A percentile compares a stretch with the other conserved stretches of the same genome.
Conservation (phyloP, 2,329 filamentous ascomycete genomes). For the Cladosporium halotolerans region DNA sequence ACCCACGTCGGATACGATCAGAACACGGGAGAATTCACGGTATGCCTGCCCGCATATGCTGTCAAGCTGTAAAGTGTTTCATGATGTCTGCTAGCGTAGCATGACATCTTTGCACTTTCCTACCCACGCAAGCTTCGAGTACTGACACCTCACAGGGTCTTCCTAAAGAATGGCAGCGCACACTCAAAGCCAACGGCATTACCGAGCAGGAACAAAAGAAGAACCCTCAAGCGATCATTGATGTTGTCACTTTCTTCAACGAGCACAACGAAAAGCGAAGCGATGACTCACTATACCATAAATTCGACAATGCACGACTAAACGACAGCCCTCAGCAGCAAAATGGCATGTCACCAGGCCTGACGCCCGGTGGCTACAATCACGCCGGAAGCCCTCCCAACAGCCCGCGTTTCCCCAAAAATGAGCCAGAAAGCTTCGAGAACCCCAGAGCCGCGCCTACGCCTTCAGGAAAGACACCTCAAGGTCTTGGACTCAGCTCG, state of each 20-base stretch:
- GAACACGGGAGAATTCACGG: conserved; percentile 90
- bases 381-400: conserved; percentile 67
- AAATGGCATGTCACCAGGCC: conserved; percentile 15
- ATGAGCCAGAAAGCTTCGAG: conserved; percentile 91
- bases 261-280: conserved; percentile 76
- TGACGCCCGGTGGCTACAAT: conserved; percentile 46
- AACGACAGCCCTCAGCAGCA: conserved; percentile 37
- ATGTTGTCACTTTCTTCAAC: conserved; percentile 96
- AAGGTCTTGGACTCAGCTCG: conserved; percentile 38
- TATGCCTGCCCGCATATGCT: conserved; percentile 42
- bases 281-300: conserved; percentile 88
- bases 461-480: conserved; percentile 10
- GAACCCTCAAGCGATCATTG: conserved; percentile 89
- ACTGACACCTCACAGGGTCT: conserved; percentile 54
- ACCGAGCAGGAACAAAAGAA: conserved; percentile 92
- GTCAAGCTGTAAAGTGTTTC: not conserved
- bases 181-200: conserved; percentile 92
- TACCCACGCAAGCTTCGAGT: not conserved
- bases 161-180: conserved; percentile 94
- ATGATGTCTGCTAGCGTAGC: not conserved
- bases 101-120: not conserved
- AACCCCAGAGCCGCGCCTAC: conserved; percentile 83
- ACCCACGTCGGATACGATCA: conserved; percentile 98
- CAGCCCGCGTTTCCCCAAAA: conserved; percentile 81
- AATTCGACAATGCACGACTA: conserved; percentile 81